Conservation (phyloP, 495 filamentous ascomycete genomes). For the Choiromyces venosus region DNA sequence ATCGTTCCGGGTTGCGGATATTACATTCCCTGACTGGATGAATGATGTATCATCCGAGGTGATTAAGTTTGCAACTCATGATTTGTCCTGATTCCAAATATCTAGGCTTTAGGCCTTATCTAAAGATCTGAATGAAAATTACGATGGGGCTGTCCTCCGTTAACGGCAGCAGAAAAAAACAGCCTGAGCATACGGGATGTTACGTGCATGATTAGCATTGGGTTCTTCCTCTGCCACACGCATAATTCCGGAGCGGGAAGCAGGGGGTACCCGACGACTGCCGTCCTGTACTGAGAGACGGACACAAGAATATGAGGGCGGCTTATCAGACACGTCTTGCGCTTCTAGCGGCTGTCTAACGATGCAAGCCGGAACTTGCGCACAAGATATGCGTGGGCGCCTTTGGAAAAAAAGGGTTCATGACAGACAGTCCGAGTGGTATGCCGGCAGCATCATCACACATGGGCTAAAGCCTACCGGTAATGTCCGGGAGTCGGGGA, state of each 20-base stretch:
- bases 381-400: neutral
- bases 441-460: neutral
- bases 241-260: neutral
- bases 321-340: slow-evolving; percentile 1
- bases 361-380: neutral
- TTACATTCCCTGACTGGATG: neutral
- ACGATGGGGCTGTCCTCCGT: neutral
- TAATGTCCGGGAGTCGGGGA: neutral
- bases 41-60: neutral
- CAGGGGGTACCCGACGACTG: neutral
- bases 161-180: neutral
- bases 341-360: neutral
- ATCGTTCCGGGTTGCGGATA: neutral
- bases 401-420: neutral
- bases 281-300: neutral
- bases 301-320: neutral
- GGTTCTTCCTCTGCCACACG: neutral
- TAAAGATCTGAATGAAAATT: neutral
- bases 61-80: neutral
- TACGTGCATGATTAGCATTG: neutral
- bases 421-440: neutral
- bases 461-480: neutral
- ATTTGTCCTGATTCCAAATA: neutral
- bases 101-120: neutral
- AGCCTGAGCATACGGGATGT: neutral